Base-by-base conservation (phyloP, 2,329 filamentous ascomycete species). In the Sporothrix brasiliensis region DNA sequence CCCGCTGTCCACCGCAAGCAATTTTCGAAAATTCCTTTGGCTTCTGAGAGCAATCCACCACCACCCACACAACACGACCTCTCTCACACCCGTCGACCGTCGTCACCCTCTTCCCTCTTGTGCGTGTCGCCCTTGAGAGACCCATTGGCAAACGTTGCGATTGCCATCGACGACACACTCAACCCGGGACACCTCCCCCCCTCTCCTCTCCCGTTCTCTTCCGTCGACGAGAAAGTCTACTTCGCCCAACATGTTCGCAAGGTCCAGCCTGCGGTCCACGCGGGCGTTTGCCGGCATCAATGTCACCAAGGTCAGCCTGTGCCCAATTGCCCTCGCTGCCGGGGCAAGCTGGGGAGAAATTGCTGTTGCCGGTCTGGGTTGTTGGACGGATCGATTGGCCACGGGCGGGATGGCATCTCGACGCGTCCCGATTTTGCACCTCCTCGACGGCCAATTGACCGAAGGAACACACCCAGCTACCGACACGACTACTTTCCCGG, bases 251-350 rank as follows among this genome's bases (percentile, higher is more conserved):
- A 97, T 98, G 94, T 90, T 97, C 88, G 91, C 92, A 85, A 92
- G 93, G 88, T 93, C 93, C 84, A 89, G 89, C 85, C 85, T 96
- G 87, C 93, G 93, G 87, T 89, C 92, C 82, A 88, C 91, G 88
- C 93, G 93, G 89, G 87, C 91, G 80, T 87, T 93, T 86, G 91
- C 90, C 86, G 86, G 89, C 83, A 85, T 88, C 81, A 88, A 88
- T 81, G 84, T 90, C 79, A 85, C 89, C 79, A 92, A 90, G 90
- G 93, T 92, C 30, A 69, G 72, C 67, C 11, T 19, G 54, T 30
- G 19, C 21, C 30, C 21, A 47, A 34, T 65, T 39, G 41, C 47
- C 11, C 19, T 21, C 9, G 47, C 27, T 11, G 16, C 47, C 19
- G 63, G 44, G 44, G 24, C 47, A 6, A 9, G 41, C 16, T 34